Percentiles rank a stretch among this genome's conserved stretches.
phyloP scores from a whole-genome alignment of 1,139 yeast species.

The Geotrichum klebahnii region DNA sequence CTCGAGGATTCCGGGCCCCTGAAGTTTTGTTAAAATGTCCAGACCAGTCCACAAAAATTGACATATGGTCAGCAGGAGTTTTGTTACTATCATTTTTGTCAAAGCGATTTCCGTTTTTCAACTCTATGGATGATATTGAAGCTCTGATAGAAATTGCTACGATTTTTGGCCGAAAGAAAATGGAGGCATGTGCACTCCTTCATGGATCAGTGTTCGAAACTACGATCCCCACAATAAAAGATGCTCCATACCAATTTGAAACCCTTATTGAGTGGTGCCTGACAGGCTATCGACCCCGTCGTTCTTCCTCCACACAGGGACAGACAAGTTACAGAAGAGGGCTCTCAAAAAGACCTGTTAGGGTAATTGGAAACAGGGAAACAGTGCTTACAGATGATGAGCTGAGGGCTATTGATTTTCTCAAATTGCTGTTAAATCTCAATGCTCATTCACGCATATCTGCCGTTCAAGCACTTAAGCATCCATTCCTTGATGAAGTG shows the following conservation, averaged over 20 bases:
- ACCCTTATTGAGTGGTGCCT: constrained; percentile 42
- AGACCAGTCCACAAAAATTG: constrained; percentile 75
- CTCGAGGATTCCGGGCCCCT: constrained; percentile 94
- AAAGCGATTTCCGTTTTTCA: constrained; percentile 79
- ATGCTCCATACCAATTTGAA: constrained; percentile 20
- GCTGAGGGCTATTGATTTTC: constrained; percentile 48
- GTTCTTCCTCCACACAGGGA: neutral
- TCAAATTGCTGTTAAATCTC: constrained; percentile 52
- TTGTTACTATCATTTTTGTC: constrained; percentile 68
- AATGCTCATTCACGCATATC: constrained; percentile 53
- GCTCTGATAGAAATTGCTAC: constrained; percentile 80
- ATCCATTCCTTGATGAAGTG: constrained; percentile 48
- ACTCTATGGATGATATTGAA: constrained; percentile 87
- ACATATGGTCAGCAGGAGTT: constrained; percentile 91
- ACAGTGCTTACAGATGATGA: constrained; percentile 30
- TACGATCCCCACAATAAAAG: constrained; percentile 44
- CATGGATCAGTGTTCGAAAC: constrained; percentile 90
- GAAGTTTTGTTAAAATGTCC: constrained; percentile 87
- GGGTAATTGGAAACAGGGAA: neutral
- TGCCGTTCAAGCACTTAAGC: constrained; percentile 54
- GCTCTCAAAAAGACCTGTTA: neutral
- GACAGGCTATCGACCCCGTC: constrained; percentile 21
- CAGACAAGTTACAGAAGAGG: neutral
- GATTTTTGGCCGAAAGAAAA: constrained; percentile 70
- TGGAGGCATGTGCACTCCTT: constrained; percentile 71